These are phyloP conservation scores for Fusarium torulosum DNA, from an alignment of 2,329 filamentous ascomycete genomes.

Conservation along the genomic window DNA sequence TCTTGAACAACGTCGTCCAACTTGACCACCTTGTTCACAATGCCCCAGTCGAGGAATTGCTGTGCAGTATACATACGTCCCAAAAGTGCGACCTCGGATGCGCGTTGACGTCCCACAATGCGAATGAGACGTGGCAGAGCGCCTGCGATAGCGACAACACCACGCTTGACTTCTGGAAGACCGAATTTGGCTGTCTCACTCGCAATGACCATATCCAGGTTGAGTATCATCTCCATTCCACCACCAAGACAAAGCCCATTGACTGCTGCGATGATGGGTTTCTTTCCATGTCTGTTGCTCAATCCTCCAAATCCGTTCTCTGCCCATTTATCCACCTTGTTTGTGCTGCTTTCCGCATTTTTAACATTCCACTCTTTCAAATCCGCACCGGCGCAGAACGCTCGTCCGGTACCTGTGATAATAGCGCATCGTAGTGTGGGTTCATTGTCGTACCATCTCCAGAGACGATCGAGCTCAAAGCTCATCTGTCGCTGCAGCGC, in stretches of 20 bases:
- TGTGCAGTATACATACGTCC: slow-evolving; percentile 70
- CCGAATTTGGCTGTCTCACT: slow-evolving; percentile 67
- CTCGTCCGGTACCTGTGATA: slow-evolving; percentile 71
- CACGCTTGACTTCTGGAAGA: slow-evolving; percentile 77
- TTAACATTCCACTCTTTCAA: slow-evolving; percentile 71
- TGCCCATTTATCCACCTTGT: slow-evolving; percentile 58
- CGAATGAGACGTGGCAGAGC: slow-evolving; percentile 74
- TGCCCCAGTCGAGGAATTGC: slow-evolving; percentile 73
- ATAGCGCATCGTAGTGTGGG: slow-evolving; percentile 71
- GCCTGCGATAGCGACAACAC: slow-evolving; percentile 77
- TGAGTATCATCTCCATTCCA: slow-evolving; percentile 79
- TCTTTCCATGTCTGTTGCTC: slow-evolving; percentile 73
- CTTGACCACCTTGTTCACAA: slow-evolving; percentile 72
- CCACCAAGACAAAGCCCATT: slow-evolving; percentile 80
- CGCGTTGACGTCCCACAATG: slow-evolving; percentile 73
- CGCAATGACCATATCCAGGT: slow-evolving; percentile 78
- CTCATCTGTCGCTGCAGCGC: slow-evolving; percentile 65
- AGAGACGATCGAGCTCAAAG: slow-evolving; percentile 61
- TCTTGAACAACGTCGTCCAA: slow-evolving; percentile 63
- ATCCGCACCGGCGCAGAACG: slow-evolving; percentile 77
- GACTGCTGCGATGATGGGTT: slow-evolving; percentile 80
- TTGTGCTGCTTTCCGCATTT: slow-evolving; percentile 49
- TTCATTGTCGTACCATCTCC: slow-evolving; percentile 72
- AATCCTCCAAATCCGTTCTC: slow-evolving; percentile 70
- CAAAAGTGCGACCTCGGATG: slow-evolving; percentile 77